phyloP scores from a whole-genome alignment of 768 basidiomycete species.

The Russula vinacea region DNA sequence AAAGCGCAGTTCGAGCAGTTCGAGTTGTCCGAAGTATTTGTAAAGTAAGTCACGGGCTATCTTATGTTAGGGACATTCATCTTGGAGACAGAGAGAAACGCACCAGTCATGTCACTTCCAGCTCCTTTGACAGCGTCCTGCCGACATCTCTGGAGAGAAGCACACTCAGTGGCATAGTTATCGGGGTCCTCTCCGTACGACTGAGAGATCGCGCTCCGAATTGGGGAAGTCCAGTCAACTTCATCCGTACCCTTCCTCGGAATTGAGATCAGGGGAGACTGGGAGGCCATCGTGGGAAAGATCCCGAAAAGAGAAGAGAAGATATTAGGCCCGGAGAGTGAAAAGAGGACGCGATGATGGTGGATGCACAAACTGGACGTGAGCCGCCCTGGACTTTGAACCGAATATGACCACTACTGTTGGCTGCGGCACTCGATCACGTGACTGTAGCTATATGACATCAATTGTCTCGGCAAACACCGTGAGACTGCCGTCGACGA shows the following conservation, averaged over 20 bases:
- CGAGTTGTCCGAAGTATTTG: slow-evolving; percentile 99
- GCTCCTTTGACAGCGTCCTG: slow-evolving; percentile 97
- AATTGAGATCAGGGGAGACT: slow-evolving; percentile 87
- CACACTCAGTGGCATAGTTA: slow-evolving; percentile 79
- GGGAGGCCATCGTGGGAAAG: slow-evolving; percentile 55
- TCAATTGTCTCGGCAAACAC: too few relatives aligned
- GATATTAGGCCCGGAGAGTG: background rate
- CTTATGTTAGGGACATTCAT: background rate
- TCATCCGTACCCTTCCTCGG: slow-evolving; percentile 95
- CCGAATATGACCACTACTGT: background rate
- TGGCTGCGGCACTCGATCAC: background rate
- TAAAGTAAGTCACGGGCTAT: slow-evolving; percentile 88
- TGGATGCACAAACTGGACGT: slow-evolving; percentile 5
- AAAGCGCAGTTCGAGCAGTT: slow-evolving; percentile 94
- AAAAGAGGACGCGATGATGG: background rate
- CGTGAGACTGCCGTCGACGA: too few relatives aligned
- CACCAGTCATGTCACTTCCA: slow-evolving; percentile 93
- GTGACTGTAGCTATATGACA: background rate
- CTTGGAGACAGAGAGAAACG: slow-evolving; percentile 31
- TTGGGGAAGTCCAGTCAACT: slow-evolving; percentile 92
- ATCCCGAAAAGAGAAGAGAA: background rate
- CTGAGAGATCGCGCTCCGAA: slow-evolving; percentile 79
- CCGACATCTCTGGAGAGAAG: slow-evolving; percentile 80
- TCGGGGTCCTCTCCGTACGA: slow-evolving; percentile 94
- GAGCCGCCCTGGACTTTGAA: background rate